These are phyloP conservation scores for Hypholoma fasciculare DNA, from an alignment of 768 basidiomycete species.

Conservation along the genomic window DNA sequence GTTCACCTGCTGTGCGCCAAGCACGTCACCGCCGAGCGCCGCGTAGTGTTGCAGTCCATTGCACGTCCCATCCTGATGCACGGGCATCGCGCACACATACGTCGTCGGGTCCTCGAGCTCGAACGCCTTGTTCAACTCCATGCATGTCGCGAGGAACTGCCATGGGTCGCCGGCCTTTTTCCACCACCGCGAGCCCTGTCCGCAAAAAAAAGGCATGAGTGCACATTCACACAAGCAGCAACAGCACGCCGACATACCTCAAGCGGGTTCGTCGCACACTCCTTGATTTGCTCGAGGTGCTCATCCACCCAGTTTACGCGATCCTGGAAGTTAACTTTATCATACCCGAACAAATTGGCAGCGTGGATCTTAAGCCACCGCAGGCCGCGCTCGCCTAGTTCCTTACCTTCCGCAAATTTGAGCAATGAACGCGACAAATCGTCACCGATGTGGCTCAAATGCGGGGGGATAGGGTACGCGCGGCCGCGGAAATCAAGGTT, in stretches of 20 bases:
- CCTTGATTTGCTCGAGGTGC: constrained; percentile 74
- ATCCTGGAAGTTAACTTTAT: constrained; percentile 94
- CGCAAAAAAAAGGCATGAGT: not conserved
- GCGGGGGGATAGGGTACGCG: constrained; percentile 95
- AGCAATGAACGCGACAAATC: constrained; percentile 89
- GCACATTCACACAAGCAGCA: not conserved
- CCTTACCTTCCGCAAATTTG: constrained; percentile 75
- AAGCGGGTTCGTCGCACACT: constrained; percentile 81
- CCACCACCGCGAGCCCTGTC: constrained; percentile 86
- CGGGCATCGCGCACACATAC: constrained; percentile 70
- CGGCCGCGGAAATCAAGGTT: constrained; percentile 98
- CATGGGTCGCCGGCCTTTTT: constrained; percentile 90
- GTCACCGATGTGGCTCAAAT: constrained; percentile 94
- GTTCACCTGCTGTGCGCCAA: constrained; percentile 92
- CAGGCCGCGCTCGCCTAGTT: constrained; percentile 81
- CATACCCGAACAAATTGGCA: constrained; percentile 90
- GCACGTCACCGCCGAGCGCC: constrained; percentile 89
- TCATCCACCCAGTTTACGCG: constrained; percentile 79
- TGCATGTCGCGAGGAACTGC: constrained; percentile 94
- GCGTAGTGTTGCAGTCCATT: constrained; percentile 99
- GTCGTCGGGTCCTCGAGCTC: constrained; percentile 67
- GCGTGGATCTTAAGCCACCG: constrained; percentile 96
- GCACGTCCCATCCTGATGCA: constrained; percentile 98
- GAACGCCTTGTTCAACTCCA: constrained; percentile 83
- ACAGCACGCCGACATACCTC: constrained; percentile 42